Evolutionary conservation across 305 asterid genomes (phyloP).

Genomic region (Fraxinus xanthoxyloides): DNA sequence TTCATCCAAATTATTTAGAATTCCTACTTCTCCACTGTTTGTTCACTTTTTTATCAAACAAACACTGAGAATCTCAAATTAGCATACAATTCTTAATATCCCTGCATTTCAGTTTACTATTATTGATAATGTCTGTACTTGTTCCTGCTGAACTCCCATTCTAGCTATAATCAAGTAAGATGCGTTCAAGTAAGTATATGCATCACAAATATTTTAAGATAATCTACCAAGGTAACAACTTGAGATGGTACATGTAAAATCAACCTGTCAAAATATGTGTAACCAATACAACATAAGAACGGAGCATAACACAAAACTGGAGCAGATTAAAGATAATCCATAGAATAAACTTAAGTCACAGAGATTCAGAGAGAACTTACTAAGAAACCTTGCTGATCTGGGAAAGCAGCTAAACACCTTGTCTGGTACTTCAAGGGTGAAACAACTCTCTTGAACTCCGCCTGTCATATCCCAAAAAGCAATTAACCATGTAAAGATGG

Average conservation of each 20-base stretch:
- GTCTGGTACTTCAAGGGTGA: slow-evolving; percentile 95
- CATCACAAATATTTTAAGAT: background rate
- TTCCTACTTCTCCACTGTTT: background rate
- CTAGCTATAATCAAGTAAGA: slow-evolving; percentile 12
- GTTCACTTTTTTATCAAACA: background rate
- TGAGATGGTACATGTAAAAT: background rate
- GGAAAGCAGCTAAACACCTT: slow-evolving; percentile 92
- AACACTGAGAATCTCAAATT: background rate
- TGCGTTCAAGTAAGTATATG: slow-evolving; percentile 7
- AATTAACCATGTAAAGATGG: slow-evolving; percentile 17
- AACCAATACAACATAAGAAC: slow-evolving; percentile 1
- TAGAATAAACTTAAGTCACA: background rate
- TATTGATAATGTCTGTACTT: background rate
- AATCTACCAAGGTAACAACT: background rate
- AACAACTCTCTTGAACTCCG: slow-evolving; percentile 72
- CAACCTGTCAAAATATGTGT: background rate
- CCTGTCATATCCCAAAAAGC: slow-evolving; percentile 39
- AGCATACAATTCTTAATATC: slow-evolving; percentile 5
- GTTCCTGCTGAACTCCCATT: background rate
- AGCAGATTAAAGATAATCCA: too few relatives aligned
- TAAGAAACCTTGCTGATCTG: slow-evolving; percentile 92
- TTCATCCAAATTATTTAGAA: background rate
- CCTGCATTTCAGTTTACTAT: background rate
- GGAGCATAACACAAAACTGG: background rate
- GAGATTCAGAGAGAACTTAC: slow-evolving; percentile 39